Evolutionary conservation across 2,329 filamentous ascomycete genomes (phyloP), one percentile per base, ranked within the genome.

Genomic region (Juglanconis oblonga): DNA sequence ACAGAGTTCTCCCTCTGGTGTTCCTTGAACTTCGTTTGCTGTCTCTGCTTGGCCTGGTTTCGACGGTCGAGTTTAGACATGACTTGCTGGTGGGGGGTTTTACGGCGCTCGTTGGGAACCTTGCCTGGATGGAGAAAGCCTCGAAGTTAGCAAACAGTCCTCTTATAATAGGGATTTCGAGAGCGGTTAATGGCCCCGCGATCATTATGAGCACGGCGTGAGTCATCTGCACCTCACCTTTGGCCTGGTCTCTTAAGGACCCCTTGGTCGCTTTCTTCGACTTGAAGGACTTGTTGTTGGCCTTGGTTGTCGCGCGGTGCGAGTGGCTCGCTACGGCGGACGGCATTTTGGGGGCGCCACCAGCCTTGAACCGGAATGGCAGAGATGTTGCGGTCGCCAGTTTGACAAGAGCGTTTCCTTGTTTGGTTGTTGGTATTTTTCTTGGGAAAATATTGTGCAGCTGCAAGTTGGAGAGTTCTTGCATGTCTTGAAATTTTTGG

Each of bases 11-110:
- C 89, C 67, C 90, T 89, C 52, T 89, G 82, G 70, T 95, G 90
- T 68, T 95, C 92, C 71, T 87, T 87, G 71, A 92, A 87, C 76
- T 98, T 97, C 67, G 87, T 81, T 64, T 90, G 79, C 69, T 94
- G 90, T 74, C 89, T 87, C 80, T 99, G 95, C 75, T 94, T 94
- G 67, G 92, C 91, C 79, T 96, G 92, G 75, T 99, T 98, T 68
- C 92, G 88, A 62, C 95, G 89, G 76, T 97, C 92, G 73, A 99
- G 85, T 77, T 98, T 99, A 61, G 92, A 96, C 91, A 97, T 94
- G 77, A 97, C 86, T 78, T 97, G 92, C 74, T 99, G 95, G 74
- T 97, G 92, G 58, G 91, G 91, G 14, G 94, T 97, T 75, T 91
- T 96, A 70, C 94, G 87, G 68, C 83, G 86, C 71, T 96, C 90